Evolutionary conservation across 2,329 filamentous ascomycete species (phyloP).

Genomic region (Teratosphaeria destructans): DNA sequence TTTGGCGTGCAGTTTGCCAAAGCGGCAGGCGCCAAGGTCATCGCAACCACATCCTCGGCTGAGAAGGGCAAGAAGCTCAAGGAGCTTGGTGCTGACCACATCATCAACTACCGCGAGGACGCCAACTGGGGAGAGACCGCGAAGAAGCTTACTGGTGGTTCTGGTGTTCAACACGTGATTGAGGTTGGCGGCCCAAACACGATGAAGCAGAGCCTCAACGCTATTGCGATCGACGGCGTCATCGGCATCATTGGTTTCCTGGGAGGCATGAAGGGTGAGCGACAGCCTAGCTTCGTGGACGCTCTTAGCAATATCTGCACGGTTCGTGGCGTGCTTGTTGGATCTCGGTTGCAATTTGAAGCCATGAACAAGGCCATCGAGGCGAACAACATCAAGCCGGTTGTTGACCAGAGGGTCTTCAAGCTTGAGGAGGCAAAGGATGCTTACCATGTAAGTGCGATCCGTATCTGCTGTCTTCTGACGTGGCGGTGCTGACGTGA

Average conservation of each 20-base stretch:
- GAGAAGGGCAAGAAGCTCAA: constrained; percentile 42
- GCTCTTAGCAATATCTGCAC: constrained; percentile 42
- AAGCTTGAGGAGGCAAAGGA: constrained; percentile 42
- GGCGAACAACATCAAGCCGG: constrained; percentile 47
- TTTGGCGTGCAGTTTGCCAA: constrained; percentile 52
- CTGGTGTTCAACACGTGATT: constrained; percentile 52
- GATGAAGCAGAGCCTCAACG: constrained; percentile 39
- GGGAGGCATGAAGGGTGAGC: constrained; percentile 36
- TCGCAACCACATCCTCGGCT: constrained; percentile 45
- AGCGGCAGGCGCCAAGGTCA: constrained; percentile 45
- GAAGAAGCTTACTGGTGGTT: constrained; percentile 40
- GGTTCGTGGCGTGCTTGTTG: constrained; percentile 48
- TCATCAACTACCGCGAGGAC: constrained; percentile 47
- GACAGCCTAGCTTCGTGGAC: constrained; percentile 42
- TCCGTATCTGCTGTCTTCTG: background rate
- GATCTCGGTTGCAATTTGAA: constrained; percentile 45
- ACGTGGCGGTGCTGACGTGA: background rate
- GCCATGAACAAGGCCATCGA: constrained; percentile 52
- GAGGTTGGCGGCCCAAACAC: constrained; percentile 59
- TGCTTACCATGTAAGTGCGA: constrained; percentile 35
- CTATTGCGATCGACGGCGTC: constrained; percentile 40
- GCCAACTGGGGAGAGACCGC: constrained; percentile 46
- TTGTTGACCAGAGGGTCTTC: constrained; percentile 50
- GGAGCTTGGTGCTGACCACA: constrained; percentile 44
- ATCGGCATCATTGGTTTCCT: constrained; percentile 49